Base-by-base conservation (phyloP, 2,329 filamentous ascomycete species). In the Microsporum canis region DNA sequence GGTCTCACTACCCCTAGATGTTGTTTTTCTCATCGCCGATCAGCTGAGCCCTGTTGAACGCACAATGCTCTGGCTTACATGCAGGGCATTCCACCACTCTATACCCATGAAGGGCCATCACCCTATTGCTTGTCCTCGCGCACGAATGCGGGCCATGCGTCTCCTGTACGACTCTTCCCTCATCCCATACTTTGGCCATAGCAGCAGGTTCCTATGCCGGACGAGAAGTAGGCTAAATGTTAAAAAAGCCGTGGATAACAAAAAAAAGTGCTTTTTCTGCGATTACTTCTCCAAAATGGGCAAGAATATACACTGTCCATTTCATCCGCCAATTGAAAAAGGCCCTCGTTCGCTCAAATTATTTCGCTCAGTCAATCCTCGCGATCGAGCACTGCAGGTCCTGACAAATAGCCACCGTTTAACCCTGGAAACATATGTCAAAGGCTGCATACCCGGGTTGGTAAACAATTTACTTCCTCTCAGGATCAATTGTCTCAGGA, bases 41-140 rank as follows among this genome's bases (percentile, higher is more conserved):
- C 34, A 64, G n/a, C 62, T 69, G 43, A 61, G 65, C 38, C 57
- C 61, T 7, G 57, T 67, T 31, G 68, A 68, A 47, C 65, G 66
- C 27, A 64, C 66, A 39, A 66, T 67, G 41, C 64, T 69, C 31
- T 65, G 62, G 41, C 61, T 67, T 27, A 62, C 65, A 29, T 68
- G 65, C 63, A 68, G 31, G 10, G 31, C 57, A 2, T 60, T 63
- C 17, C 61, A 61, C 36, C 7, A 57, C 27, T 53, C 33, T 2
- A 55, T 55, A 55, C 31, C 51, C 31, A 55, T 55, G 51, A 36
- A 36, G 23, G 51, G 14, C n/a, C 36, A 55, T 17, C 51, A 55
- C 17, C 51, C 29, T 53, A 36, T 17, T 29, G 7, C 49, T 14
- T 57, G 60, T 23, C 43, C 38, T 1, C 34, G 33, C 23, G 58